Conservation (phyloP, 2,329 filamentous ascomycete species). For the Paramyrothecium sp. region DNA sequence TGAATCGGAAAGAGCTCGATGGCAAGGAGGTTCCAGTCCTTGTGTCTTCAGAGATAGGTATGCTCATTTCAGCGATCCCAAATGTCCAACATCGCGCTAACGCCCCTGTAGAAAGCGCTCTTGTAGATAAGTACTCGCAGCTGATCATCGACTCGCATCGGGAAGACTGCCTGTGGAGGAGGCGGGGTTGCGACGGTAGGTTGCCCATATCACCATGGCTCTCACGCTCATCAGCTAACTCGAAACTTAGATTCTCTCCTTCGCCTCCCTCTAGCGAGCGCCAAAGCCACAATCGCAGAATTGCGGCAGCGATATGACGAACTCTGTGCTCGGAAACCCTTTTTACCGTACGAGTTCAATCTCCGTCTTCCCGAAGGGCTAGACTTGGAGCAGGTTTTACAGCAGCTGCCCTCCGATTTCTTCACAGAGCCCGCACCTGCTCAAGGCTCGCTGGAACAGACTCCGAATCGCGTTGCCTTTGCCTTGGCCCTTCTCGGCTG, state of each 20-base stretch:
- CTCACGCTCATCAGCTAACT: conserved; percentile 7
- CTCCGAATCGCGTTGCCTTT: conserved; percentile 61
- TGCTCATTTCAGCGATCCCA: conserved; percentile 1
- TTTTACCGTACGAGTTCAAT: conserved; percentile 62
- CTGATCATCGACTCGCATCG: conserved; percentile 74
- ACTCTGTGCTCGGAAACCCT: conserved; percentile 50
- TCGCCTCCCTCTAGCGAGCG: conserved; percentile 62
- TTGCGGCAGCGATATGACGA: conserved; percentile 67
- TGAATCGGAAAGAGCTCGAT: conserved; percentile 60
- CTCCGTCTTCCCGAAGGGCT: conserved; percentile 53
- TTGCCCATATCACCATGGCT: neutral
- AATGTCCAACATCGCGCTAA: conserved; percentile 14
- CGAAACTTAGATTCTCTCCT: conserved; percentile 51
- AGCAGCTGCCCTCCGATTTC: conserved; percentile 53
- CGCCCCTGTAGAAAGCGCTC: conserved; percentile 48
- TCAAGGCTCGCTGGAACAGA: conserved; percentile 16
- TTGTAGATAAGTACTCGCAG: conserved; percentile 74
- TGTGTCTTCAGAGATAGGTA: conserved; percentile 59
- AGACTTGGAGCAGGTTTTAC: conserved; percentile 48
- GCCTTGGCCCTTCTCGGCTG: conserved; percentile 72
- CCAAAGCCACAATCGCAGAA: conserved; percentile 53
- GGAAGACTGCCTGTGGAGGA: conserved; percentile 82
- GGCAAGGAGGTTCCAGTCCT: conserved; percentile 53
- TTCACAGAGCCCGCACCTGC: conserved; percentile 43
- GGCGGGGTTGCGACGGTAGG: conserved; percentile 80